phyloP scores from a whole-genome alignment of 129 eudicot species.

The Deinandra increscens region DNA sequence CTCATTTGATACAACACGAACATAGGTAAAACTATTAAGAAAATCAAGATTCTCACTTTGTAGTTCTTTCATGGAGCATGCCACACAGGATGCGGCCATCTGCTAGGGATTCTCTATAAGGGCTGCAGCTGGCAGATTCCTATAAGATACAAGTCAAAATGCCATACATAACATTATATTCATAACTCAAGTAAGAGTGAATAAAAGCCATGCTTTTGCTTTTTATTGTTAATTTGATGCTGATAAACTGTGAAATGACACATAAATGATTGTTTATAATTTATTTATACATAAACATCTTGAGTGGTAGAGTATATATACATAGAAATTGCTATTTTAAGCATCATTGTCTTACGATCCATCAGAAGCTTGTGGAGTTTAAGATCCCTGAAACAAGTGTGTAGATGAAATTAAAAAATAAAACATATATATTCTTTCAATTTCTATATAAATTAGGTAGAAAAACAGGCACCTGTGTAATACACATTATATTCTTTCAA shows the following conservation, averaged over 20 bases:
- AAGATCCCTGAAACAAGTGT: conserved; percentile 50
- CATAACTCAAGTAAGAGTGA: background rate
- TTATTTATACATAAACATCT: too few species aligned
- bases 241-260: background rate
- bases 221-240: background rate
- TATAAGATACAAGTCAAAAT: conserved; percentile 22
- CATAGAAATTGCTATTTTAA: conserved; percentile 80
- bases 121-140: conserved; percentile 87
- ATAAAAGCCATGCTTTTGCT: background rate
- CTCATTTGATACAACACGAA: background rate
- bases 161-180: background rate
- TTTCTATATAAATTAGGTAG: too few species aligned
- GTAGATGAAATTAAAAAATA: too few species aligned
- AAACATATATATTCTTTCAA: too few species aligned
- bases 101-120: conserved; percentile 96
- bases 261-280: too few species aligned
- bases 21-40: background rate
- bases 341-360: conserved; percentile 64
- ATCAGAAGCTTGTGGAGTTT: conserved; percentile 89
- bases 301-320: too few species aligned
- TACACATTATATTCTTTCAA: too few species aligned
- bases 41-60: conserved; percentile 53
- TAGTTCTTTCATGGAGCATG: conserved; percentile 98
- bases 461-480: too few species aligned
- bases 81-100: conserved; percentile 98